These are phyloP conservation scores for Coemansia sp. DNA, from an alignment of 192 early-diverging fungal species.

Conservation along the genomic window DNA sequence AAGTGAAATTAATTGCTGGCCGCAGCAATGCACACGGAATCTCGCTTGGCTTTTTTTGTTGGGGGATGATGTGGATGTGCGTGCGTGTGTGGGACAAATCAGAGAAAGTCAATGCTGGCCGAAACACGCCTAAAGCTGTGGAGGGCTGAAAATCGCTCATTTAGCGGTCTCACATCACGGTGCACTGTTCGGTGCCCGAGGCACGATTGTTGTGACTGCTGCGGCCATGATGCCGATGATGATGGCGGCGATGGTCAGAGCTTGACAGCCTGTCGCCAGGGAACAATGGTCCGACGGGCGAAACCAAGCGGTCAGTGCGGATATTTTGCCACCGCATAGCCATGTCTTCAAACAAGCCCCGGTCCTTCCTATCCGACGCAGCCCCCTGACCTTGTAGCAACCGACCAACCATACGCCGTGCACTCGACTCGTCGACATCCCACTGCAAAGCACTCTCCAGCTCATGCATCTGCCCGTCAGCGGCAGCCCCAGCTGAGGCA, in stretches of 20 bases:
- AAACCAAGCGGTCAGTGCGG: constrained; percentile 2
- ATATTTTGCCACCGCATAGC: constrained; percentile 31
- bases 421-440: neutral
- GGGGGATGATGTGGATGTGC: neutral
- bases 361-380: neutral
- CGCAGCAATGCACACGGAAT: neutral
- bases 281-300: constrained; percentile 17
- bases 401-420: no score
- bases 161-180: neutral
- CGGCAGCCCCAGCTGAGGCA: neutral
- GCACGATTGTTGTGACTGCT: neutral
- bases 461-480: constrained; percentile 14
- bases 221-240: neutral
- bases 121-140: no score
- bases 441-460: constrained; percentile 14
- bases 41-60: neutral
- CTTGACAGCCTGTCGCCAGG: neutral
- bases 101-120: no score
- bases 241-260: neutral
- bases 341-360: constrained; percentile 15
- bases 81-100: no score
- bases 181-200: neutral
- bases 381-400: no score
- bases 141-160: no score
- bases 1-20: neutral